Conservation (phyloP, 257 asterid species). For the Solanum dulcamara region DNA sequence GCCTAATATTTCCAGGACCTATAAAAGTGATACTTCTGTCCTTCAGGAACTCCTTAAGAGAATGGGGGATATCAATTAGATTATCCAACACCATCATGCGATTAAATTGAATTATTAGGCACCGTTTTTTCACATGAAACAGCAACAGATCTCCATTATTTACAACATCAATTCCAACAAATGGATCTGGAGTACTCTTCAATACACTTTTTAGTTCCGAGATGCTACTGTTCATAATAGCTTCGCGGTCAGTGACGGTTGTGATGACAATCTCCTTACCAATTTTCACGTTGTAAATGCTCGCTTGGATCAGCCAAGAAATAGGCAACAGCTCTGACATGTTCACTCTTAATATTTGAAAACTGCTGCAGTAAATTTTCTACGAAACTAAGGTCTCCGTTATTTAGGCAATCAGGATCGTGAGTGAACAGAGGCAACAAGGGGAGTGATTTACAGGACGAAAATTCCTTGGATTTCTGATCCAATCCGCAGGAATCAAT, state of each 20-base stretch:
- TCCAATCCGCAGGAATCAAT: too few species aligned
- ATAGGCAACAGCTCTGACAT: not conserved
- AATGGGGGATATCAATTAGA: not conserved
- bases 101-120: not conserved
- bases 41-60: not conserved
- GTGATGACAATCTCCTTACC: not conserved
- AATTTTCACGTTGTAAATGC: not conserved
- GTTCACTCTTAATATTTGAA: not conserved
- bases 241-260: not conserved
- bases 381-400: not conserved
- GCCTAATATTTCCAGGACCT: not conserved
- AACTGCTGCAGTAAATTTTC: too few species aligned
- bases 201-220: not conserved
- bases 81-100: not conserved
- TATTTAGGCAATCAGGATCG: too few species aligned
- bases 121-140: not conserved
- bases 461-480: not conserved
- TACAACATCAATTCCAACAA: not conserved
- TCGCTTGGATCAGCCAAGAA: not conserved
- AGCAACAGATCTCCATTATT: not conserved
- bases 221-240: not conserved
- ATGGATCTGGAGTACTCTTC: not conserved
- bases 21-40: not conserved
- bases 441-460: not conserved
- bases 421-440: not conserved